Evolutionary conservation across 495 filamentous ascomycete genomes (phyloP).

Genomic region (Pseudoneurospora amorphoporcata): DNA sequence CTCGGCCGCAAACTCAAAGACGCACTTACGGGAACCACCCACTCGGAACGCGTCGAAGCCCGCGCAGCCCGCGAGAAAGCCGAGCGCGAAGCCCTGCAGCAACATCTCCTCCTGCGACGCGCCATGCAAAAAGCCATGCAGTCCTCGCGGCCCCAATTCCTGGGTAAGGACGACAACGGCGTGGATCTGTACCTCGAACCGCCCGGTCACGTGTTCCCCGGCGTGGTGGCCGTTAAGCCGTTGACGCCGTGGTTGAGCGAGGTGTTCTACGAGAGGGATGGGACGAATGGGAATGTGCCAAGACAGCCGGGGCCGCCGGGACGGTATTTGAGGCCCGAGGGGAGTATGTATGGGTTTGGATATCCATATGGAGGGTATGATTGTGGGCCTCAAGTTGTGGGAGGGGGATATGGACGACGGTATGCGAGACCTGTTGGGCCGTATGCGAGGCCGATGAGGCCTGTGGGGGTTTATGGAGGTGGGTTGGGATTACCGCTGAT

Average conservation of each 20-base stretch:
- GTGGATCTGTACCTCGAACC: slow-evolving; percentile 17
- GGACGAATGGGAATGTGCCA: neutral
- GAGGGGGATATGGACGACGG: slow-evolving; percentile 8
- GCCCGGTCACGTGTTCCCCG: slow-evolving; percentile 12
- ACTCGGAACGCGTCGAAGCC: slow-evolving; percentile 10
- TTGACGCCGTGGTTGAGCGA: slow-evolving; percentile 18
- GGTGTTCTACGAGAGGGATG: slow-evolving; percentile 13
- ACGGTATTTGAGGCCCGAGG: slow-evolving; percentile 16
- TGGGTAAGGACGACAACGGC: slow-evolving; percentile 13
- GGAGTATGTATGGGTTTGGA: slow-evolving; percentile 17
- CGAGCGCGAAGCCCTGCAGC: slow-evolving; percentile 16
- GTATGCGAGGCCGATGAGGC: slow-evolving; percentile 5
- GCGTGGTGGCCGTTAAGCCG: slow-evolving; percentile 1
- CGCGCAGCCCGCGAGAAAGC: slow-evolving; percentile 2
- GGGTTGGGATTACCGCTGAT: neutral
- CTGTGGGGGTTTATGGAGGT: neutral
- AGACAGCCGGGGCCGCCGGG: neutral
- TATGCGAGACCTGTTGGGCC: slow-evolving; percentile 2
- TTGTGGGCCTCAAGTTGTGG: slow-evolving; percentile 8
- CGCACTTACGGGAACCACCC: slow-evolving; percentile 16
- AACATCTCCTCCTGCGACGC: slow-evolving; percentile 14
- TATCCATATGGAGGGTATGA: slow-evolving; percentile 18
- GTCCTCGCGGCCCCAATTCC: slow-evolving; percentile 6
- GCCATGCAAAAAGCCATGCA: slow-evolving; percentile 14
- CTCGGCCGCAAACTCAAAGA: slow-evolving; percentile 17